phyloP scores from a whole-genome alignment of 176 grass and related monocot genomes.

The Oryza nivara region DNA sequence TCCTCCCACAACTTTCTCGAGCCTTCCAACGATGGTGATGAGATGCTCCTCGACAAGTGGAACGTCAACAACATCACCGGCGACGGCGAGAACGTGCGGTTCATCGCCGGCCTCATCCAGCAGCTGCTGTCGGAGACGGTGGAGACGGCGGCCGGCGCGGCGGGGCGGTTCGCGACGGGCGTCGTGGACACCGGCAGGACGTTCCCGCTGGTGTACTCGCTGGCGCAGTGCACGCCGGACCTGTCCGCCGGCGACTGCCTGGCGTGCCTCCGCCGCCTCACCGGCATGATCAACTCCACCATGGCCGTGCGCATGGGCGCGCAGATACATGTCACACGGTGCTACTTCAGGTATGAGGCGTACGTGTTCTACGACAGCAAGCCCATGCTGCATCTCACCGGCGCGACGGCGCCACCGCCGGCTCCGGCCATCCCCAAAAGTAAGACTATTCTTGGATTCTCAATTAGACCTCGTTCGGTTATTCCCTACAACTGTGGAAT shows the following conservation, averaged over 20 bases:
- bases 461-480: too few species aligned
- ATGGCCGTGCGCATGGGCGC: neutral
- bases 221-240: conserved; percentile 59
- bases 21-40: neutral
- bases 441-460: too few species aligned
- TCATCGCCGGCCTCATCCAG: conserved; percentile 9
- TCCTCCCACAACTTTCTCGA: neutral
- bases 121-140: conserved; percentile 31
- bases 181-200: conserved; percentile 30
- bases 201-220: conserved; percentile 38
- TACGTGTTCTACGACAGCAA: neutral
- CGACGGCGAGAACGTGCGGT: neutral
- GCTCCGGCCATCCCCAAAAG: too few species aligned
- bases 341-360: conserved; percentile 11
- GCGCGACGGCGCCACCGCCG: too few species aligned
- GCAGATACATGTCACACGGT: conserved; percentile 11
- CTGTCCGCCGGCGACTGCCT: conserved; percentile 35
- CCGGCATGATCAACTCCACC: conserved; percentile 30
- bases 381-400: neutral
- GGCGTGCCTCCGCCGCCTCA: conserved; percentile 16
- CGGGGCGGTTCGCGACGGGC: conserved; percentile 43
- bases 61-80: neutral
- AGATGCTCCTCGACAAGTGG: too few species aligned
- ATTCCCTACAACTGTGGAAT: too few species aligned
- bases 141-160: conserved; percentile 13